Conservation (phyloP, 768 basidiomycete species). For the Boletus reticulatus region DNA sequence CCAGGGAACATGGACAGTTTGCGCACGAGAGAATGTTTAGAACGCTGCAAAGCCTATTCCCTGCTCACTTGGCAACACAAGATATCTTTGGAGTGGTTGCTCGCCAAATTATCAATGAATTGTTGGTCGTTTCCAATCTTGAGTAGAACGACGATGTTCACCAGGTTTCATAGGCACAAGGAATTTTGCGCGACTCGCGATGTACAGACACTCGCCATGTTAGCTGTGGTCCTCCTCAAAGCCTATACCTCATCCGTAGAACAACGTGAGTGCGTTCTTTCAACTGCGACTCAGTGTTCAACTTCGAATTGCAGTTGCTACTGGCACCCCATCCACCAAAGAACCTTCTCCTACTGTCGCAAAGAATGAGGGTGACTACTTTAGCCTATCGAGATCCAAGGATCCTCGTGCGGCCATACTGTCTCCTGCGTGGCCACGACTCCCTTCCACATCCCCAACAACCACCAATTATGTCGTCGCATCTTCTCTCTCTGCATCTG, state of each 20-base stretch:
- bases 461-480: conserved; percentile 35
- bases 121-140: conserved; percentile 41
- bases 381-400: conserved; percentile 41
- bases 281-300: neutral
- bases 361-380: conserved; percentile 53
- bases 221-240: conserved; percentile 66
- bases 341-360: conserved; percentile 17
- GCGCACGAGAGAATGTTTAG: conserved; percentile 72
- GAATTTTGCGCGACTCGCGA: conserved; percentile 54
- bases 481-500: conserved; percentile 48
- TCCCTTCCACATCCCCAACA: conserved; percentile 43
- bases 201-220: conserved; percentile 80
- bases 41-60: conserved; percentile 51
- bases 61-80: conserved; percentile 23
- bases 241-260: conserved; percentile 18
- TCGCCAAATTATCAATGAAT: conserved; percentile 41
- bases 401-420: conserved; percentile 39
- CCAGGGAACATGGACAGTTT: conserved; percentile 55
- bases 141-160: neutral
- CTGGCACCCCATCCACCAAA: conserved; percentile 19
- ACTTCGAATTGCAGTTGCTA: neutral
- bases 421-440: conserved; percentile 54
- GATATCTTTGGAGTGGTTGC: conserved; percentile 21
- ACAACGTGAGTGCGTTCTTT: conserved; percentile 12
- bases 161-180: conserved; percentile 34